phyloP scores from a whole-genome alignment of 768 basidiomycete genomes.

The Tricholomella constricta region DNA sequence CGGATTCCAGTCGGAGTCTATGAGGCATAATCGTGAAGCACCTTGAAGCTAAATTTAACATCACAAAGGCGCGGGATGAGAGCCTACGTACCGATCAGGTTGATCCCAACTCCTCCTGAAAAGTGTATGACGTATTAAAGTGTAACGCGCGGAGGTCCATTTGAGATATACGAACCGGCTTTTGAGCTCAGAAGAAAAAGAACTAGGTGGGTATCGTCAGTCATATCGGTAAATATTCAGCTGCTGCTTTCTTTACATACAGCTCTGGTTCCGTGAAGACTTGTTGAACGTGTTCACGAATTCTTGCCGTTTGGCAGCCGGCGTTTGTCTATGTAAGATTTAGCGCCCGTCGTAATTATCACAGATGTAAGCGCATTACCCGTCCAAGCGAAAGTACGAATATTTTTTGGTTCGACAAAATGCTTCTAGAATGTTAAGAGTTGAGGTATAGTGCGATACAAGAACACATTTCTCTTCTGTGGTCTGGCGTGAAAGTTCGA shows the following conservation, averaged over 20 bases:
- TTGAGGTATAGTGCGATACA: slow-evolving; percentile 96
- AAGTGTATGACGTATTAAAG: neutral
- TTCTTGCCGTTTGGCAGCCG: slow-evolving; percentile 76
- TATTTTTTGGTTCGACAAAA: slow-evolving; percentile 79
- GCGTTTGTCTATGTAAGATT: slow-evolving; percentile 60
- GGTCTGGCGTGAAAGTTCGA: slow-evolving; percentile 38
- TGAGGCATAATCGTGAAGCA: slow-evolving; percentile 81
- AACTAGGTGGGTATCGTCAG: slow-evolving; percentile 46
- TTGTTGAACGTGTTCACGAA: slow-evolving; percentile 90
- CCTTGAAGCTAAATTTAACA: slow-evolving; percentile 29
- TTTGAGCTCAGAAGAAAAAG: slow-evolving; percentile 93
- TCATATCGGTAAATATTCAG: neutral
- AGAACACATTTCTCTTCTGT: slow-evolving; percentile 95
- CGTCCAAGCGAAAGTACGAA: slow-evolving; percentile 84
- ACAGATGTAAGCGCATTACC: slow-evolving; percentile 44
- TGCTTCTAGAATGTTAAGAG: slow-evolving; percentile 88
- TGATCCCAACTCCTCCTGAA: slow-evolving; percentile 88
- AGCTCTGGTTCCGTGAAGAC: slow-evolving; percentile 67
- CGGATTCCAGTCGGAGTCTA: slow-evolving; percentile 96
- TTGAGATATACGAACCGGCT: slow-evolving; percentile 45
- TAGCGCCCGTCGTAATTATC: slow-evolving; percentile 12
- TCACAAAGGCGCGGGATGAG: neutral
- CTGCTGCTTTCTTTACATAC: slow-evolving; percentile 42
- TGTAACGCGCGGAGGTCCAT: neutral
- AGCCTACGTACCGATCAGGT: slow-evolving; percentile 68